Base-by-base conservation (phyloP, 371 early-diverging fungal genomes). In the Coemansia sp. region DNA sequence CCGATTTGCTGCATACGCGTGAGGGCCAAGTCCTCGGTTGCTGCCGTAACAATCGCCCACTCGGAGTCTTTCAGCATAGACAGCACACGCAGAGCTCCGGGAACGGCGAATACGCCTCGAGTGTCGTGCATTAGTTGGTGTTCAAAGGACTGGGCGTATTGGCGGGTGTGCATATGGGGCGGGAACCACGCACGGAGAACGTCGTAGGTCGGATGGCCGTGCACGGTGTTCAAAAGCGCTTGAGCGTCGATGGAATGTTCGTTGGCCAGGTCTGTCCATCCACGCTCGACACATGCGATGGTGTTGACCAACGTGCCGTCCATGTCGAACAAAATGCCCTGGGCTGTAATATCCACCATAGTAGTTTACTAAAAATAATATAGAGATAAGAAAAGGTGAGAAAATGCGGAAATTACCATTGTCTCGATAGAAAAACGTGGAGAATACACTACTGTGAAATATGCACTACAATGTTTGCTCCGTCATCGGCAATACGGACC, bases 11-110 rank as follows among this genome's bases (percentile, higher is more conserved):
- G 16, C 54, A 84, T 61, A n/a, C 84, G 66, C 13, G 53, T 45
- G 0, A 14, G 26, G 0, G 84, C 84, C 84, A 82, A 75, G 8
- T 69, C 64, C 7, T 39, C 21, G 6, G 84, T 80, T 6, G 83
- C 84, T 7, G 80, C 80, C 1, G 84, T 84, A 14, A 84, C 84
- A 0, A 84, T 81, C 0, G 83, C 81, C 84, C 84, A 84, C 21
- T 63, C 47, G 5, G 53, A 52, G 4, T 52, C 22, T 1, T 68
- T 58, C 14, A 84, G 56, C 11, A 42, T 50, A 3, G 61, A n/a
- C 13, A 84, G 64, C 2, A 82, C 26, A 10, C 42, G 63, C 4
- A 34, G 66, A 14, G 78, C 70, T 0, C 84, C 84, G 0, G 82
- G 80, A 37, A 84, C 79, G 6, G 81, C 62, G 10, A 72, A 54